These are phyloP conservation scores for Auriscalpium microsporum DNA, from an alignment of 768 basidiomycete species.

Conservation along the genomic window DNA sequence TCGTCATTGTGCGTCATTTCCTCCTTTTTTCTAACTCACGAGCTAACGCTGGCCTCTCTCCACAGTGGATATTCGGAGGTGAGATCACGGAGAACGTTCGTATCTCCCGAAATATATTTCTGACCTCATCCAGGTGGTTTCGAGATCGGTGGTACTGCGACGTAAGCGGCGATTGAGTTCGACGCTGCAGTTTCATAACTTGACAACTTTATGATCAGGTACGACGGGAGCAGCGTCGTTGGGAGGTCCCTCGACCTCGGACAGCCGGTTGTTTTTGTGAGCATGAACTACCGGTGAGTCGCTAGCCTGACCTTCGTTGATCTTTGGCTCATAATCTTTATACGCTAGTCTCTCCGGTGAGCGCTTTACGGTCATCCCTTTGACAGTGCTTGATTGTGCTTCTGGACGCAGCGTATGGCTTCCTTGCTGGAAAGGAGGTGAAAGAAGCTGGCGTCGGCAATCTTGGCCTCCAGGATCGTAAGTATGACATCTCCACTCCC, in stretches of 20 bases:
- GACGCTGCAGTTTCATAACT: background rate
- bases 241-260: constrained; percentile 16
- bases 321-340: background rate
- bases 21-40: no score
- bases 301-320: background rate
- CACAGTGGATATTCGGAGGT: constrained; percentile 21
- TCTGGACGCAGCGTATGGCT: constrained; percentile 27
- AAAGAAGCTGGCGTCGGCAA: constrained; percentile 33
- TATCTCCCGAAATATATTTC: background rate
- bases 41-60: background rate
- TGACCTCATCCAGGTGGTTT: constrained; percentile 2
- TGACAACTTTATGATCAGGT: constrained; percentile 1
- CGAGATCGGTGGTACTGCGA: constrained; percentile 4
- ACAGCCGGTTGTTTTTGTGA: constrained; percentile 20
- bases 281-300: constrained; percentile 20
- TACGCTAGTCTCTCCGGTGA: background rate
- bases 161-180: constrained; percentile 1
- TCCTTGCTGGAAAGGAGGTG: constrained; percentile 33
- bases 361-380: background rate
- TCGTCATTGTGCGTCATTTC: constrained; percentile 16
- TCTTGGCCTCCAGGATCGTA: constrained; percentile 44
- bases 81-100: no score
- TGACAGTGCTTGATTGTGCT: background rate
- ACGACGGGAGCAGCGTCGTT: constrained; percentile 18
- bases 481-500: constrained; percentile 2